Base-by-base conservation (phyloP, 768 basidiomycete genomes). In the Lactarius indigo region DNA sequence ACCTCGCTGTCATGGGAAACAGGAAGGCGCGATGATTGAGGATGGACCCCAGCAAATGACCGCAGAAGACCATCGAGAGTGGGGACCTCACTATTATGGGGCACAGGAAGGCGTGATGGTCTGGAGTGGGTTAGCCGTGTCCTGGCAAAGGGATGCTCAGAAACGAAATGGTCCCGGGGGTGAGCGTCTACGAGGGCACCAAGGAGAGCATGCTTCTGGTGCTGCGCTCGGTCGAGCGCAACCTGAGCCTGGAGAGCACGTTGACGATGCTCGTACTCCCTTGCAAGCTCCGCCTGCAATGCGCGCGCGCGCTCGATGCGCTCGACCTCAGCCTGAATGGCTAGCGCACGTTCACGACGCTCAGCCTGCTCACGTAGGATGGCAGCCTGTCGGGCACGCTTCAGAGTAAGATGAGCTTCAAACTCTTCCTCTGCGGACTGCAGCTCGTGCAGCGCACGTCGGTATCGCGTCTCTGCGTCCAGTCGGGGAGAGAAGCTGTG, bases 381-480 rank as follows among this genome's bases (percentile, higher is more conserved):
- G 33, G 68, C 65, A 5, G 31, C 52, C 52, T 59, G 55, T 39
- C 60, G 59, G 9, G 47, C 61, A 6, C 50, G 55, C 57, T 56
- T 42, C 13, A 63, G 37, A 23, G 63, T 33, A 1, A 70, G 5
- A 6, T 57, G 50, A 23, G 59, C 47, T 30, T 63, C 59, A 13
- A 58, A 69, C 26, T 71, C 70, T 26, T 63, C 59, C 55, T 70
- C 70, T 28, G 70, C 70, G 5, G 59, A 63, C 42, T 60, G 60
- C 18, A 70, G 44, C 52, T 70, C 68, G 20, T 54, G 28, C 33
- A 71, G 59, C 0, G 70, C 70, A 3, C 56, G 62, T n/a, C 56
- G 70, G 57, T 69, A 71, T 13, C 68, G 68, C 13, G 64, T 63
- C 39, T 58, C 61, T 1, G 68, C 23, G 23, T 64, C 54, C 1